Conservation (phyloP, 306 rosid species). For the Herpetospermum pedunculosum region DNA sequence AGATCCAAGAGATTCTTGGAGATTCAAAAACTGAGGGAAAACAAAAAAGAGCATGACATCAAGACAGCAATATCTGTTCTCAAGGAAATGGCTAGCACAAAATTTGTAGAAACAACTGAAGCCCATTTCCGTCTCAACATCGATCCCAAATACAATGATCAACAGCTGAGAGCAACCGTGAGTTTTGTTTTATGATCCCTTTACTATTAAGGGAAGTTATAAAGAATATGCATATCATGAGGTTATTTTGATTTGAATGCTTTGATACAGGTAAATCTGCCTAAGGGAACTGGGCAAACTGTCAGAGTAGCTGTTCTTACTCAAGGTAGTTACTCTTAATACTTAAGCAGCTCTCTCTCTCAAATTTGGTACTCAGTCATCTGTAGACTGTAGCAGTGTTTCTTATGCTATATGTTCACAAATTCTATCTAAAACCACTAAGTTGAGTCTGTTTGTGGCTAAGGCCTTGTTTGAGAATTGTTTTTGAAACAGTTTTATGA, state of each 20-base stretch:
- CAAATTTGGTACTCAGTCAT: not conserved
- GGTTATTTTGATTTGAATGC: not conserved
- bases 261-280: conserved; percentile 64
- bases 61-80: conserved; percentile 62
- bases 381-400: not conserved
- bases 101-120: conserved; percentile 85
- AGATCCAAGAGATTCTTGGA: conserved; percentile 96
- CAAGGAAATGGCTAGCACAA: conserved; percentile 53
- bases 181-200: conserved; percentile 22
- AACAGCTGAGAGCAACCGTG: conserved; percentile 94
- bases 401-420: not conserved
- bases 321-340: conserved; percentile 43
- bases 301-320: conserved; percentile 94
- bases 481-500: not conserved
- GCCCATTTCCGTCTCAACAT: conserved; percentile 98
- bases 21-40: conserved; percentile 80
- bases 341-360: not conserved
- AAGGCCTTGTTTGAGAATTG: not conserved
- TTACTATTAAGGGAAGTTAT: not conserved
- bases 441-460: not conserved
- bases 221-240: not conserved
- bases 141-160: conserved; percentile 95
- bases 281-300: conserved; percentile 94
- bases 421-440: not conserved
- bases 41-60: conserved; percentile 69